Base-by-base conservation (phyloP, 1,139 yeast genomes). In the Arxiozyma heterogenica region DNA sequence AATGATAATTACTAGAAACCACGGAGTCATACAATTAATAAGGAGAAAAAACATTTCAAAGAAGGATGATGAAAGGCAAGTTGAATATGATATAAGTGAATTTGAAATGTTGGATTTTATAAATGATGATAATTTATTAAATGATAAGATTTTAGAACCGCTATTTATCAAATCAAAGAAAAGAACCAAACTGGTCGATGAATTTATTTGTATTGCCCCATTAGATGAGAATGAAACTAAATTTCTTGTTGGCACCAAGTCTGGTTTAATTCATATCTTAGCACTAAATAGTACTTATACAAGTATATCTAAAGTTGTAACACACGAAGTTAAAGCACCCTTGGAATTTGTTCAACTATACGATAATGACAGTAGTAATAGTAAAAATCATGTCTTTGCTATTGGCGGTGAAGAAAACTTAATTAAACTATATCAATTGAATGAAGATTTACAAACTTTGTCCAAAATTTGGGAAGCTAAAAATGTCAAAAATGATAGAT, bases 351-450 rank as follows among this genome's bases (percentile, higher is more conserved):
- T 54, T 69, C 81, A 41, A 77, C 80, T 62, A 68, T 73, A 44
- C 62, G 76, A 54, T 78, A 65, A 69, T 23, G 22, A 41, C 6
- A 42, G 39, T 11, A 2, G 48, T 70, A 69, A 43, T 64, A 67
- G 34, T 77, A 80, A 42, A 12, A 38, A 41, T 20, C 50, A 51
- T 7, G 66, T 81, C 1, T 79, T 82, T 68, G 91, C 88, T 0
- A 79, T 73, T 63, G 95, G 93, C 50, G 95, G 94, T 47, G 81
- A 84, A 65, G 90, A 86, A 60, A 80, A 81, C 58, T 85, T 84
- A 61, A 71, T 84, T 4, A 79, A 78, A 56, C 69, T 86, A 22
- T 68, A 82, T 1, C 69, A 74, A 51, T 57, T 84, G 20, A 41
- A 34, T 18, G 74, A 72, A 51, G 12, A 53, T 7, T 63, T 58